Conservation (phyloP, 306 rosid species). For the Malus domestica region ASM211411v1 NC_041796.1:7250501-7251000, state of each 20-base stretch:
- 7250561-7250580: background rate
- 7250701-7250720: background rate
- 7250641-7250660: no score
- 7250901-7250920: background rate
- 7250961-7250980: background rate
- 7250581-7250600: background rate
- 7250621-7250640: background rate
- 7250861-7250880: no score
- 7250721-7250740: no score
- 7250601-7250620: background rate
- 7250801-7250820: no score
- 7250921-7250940: background rate
- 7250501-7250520: background rate
- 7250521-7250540: background rate
- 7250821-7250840: no score
- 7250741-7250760: background rate
- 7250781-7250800: background rate
- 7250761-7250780: background rate
- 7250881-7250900: background rate
- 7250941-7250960: background rate
- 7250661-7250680: no score
- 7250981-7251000: background rate
- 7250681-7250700: background rate
- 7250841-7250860: no score
- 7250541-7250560: no score